These are phyloP conservation scores for Hirschfeldia incana DNA, from an alignment of 345 rosid species.

Conservation along the genomic window DNA sequence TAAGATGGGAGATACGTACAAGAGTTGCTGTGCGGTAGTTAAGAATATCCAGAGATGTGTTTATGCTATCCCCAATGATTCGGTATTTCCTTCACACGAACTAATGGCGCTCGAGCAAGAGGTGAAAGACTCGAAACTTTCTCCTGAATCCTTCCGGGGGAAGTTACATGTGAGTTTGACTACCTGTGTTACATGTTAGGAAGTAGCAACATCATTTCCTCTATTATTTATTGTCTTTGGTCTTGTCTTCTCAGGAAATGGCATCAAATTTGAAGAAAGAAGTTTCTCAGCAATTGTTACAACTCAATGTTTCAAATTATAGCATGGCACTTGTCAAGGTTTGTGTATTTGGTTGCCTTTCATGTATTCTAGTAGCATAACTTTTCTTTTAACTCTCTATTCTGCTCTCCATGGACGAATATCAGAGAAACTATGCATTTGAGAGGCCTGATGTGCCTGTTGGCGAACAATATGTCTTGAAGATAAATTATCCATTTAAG, in stretches of 20 bases:
- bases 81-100: constrained; percentile 63
- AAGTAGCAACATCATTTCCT: neutral
- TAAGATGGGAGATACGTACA: constrained; percentile 68
- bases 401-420: constrained; percentile 21
- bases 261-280: constrained; percentile 76
- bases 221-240: constrained; percentile 20
- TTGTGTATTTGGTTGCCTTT: constrained; percentile 33
- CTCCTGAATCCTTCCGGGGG: constrained; percentile 53
- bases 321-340: constrained; percentile 92
- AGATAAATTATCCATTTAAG: constrained; percentile 92
- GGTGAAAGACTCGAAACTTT: constrained; percentile 60
- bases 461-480: constrained; percentile 83
- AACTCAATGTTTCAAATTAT: constrained; percentile 76
- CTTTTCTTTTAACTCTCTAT: constrained; percentile 27
- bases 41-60: constrained; percentile 86
- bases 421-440: constrained; percentile 86
- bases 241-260: constrained; percentile 52
- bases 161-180: constrained; percentile 70
- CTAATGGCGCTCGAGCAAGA: constrained; percentile 70
- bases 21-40: constrained; percentile 82
- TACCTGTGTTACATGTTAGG: neutral
- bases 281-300: constrained; percentile 62
- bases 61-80: constrained; percentile 75
- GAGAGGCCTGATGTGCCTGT: constrained; percentile 73
- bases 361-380: neutral